Evolutionary conservation across 768 basidiomycete species (phyloP), one percentile per base, ranked within the genome.

Genomic region (Scleroderma bovista): DNA sequence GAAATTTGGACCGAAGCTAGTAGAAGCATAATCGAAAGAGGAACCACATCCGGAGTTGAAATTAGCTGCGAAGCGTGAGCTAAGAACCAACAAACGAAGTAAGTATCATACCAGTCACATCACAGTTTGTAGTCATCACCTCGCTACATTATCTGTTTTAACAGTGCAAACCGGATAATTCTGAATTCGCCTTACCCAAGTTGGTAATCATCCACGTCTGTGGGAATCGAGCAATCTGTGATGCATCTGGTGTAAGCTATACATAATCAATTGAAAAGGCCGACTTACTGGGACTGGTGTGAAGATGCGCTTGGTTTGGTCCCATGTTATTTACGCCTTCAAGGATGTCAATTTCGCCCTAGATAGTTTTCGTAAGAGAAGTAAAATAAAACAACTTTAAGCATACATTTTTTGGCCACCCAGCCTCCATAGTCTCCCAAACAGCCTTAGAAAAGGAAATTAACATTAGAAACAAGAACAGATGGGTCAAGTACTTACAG

Each of bases 291-390:
- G 77, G 55, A 48, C 67, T 69, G 5, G 83, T 84, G 61, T 86
- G 84, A 34, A 86, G 67, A 0, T 81, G 77, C 2, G 72, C 69
- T 50, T 72, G 69, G 57, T 83, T 79, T 2, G 77, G 73, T 13
- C 65, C 64, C 47, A 75, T 67, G 56, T 81, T 69, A 56, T 84
- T 84, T 13, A 83, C 80, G 38, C 69, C 65, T 44, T 66, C 65
- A 7, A 66, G 55, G 8, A 68, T 66, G 40, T 68, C 64, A 6
- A 68, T 42, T 33, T 66, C 64, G 17, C 66, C 64, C 64, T 66
- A 29, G 6, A 44, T 16, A n/a, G n/a, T 51, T 33, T 6, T 41
- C 2, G 34, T 65, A 31, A 47, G 50, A 34, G 2, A 22, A 23
- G 3, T n/a, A 3, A 1, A 7, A 34, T n/a, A 12, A 20, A 50